A percentile compares a stretch with the other conserved stretches of the same genome.
phyloP scores from a whole-genome alignment of 352 stramenopile genomes.

The Paralagenidium karlingii region DNA sequence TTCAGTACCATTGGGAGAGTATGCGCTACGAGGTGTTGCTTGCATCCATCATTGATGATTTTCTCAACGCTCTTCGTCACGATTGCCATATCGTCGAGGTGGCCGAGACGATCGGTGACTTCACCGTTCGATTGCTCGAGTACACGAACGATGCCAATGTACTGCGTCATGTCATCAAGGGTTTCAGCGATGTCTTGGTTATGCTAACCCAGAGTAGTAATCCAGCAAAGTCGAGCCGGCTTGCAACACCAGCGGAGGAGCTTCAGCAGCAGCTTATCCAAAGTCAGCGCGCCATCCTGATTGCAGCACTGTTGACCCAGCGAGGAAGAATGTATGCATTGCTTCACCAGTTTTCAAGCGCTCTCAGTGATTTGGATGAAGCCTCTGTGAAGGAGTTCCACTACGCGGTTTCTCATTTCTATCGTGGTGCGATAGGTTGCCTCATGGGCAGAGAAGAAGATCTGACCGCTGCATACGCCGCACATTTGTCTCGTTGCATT shows the following conservation, averaged over 20 bases:
- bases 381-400: constrained; percentile 70
- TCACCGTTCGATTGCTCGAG: constrained; percentile 49
- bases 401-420: constrained; percentile 69
- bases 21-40: constrained; percentile 53
- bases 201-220: neutral
- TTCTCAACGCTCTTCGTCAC: constrained; percentile 52
- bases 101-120: constrained; percentile 57
- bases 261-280: constrained; percentile 6
- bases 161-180: constrained; percentile 46
- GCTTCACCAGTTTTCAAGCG: constrained; percentile 28
- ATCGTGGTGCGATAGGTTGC: constrained; percentile 48
- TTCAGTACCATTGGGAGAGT: constrained; percentile 55
- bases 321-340: constrained; percentile 48
- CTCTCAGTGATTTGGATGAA: constrained; percentile 49
- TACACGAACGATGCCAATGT: constrained; percentile 46
- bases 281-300: constrained; percentile 20
- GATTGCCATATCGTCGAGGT: constrained; percentile 61
- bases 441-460: constrained; percentile 14
- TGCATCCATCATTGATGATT: constrained; percentile 57
- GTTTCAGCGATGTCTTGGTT: constrained; percentile 27
- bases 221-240: neutral
- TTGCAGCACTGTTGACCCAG: constrained; percentile 46
- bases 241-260: neutral
- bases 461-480: constrained; percentile 13
- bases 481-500: constrained; percentile 46